A percentile compares a stretch with the other conserved stretches of the same genome.
Evolutionary conservation across 345 rosid species (phyloP).

Genomic region (Brassica nigra): DNA sequence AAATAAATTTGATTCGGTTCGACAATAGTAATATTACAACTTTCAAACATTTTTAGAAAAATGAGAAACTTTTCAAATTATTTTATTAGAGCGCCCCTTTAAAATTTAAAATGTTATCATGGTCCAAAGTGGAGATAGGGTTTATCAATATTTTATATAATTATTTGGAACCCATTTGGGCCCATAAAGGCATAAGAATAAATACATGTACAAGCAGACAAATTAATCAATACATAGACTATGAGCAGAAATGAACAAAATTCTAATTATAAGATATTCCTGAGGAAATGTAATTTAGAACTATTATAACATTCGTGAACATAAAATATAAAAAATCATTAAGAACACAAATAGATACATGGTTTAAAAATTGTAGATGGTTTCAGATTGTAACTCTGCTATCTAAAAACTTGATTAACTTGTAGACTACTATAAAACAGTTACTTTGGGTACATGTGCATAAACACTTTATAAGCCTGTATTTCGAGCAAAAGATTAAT

Average conservation of each 20-base stretch:
- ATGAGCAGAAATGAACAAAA: slow-evolving; percentile 4
- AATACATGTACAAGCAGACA: slow-evolving; percentile 32
- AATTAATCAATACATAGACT: slow-evolving; percentile 8
- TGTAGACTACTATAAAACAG: not conserved
- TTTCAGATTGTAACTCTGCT: not conserved
- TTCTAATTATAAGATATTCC: not conserved
- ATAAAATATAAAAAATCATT: not conserved
- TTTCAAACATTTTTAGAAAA: slow-evolving; percentile 1
- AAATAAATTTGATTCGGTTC: slow-evolving; percentile 27
- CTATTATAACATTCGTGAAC: slow-evolving; percentile 6
- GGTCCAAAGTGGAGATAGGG: slow-evolving; percentile 42
- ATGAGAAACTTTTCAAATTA: slow-evolving; percentile 1
- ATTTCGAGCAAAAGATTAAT: not conserved
- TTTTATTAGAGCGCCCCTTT: slow-evolving; percentile 12
- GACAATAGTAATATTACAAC: slow-evolving; percentile 25
- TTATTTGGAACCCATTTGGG: slow-evolving; percentile 34
- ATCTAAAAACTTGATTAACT: not conserved
- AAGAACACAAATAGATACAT: not conserved
- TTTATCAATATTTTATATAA: slow-evolving; percentile 27
- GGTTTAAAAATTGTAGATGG: not conserved
- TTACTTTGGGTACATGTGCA: not conserved
- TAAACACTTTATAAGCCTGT: not conserved
- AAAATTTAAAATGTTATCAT: slow-evolving; percentile 36
- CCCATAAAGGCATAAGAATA: slow-evolving; percentile 33
- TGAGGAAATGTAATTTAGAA: slow-evolving; percentile 3